Conservation (phyloP, 2,329 filamentous ascomycete genomes). For the Cylindrodendrum hubeiense region DNA sequence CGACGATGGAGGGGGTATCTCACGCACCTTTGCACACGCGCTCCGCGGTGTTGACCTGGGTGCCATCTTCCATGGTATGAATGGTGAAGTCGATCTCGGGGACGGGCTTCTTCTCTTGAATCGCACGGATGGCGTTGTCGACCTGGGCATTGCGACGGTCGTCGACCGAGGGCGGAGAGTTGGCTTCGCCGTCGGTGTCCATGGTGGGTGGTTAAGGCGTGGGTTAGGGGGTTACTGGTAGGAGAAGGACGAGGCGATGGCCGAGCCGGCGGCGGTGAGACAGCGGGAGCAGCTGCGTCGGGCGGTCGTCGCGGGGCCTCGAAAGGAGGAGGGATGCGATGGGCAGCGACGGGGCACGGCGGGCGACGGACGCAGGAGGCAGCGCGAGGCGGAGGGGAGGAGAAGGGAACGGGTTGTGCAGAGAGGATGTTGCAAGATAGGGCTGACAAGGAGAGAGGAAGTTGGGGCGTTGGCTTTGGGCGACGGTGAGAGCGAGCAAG, state of each 20-base stretch:
- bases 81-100: conserved; percentile 99
- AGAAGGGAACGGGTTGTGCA: conserved; percentile 32
- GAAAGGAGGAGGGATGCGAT: conserved; percentile 23
- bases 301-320: conserved; percentile 22
- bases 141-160: conserved; percentile 72
- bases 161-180: conserved; percentile 49
- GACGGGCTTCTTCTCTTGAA: conserved; percentile 93
- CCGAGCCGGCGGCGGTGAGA: conserved; percentile 44
- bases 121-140: conserved; percentile 91
- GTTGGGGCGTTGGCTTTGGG: conserved; percentile 26
- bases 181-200: conserved; percentile 61
- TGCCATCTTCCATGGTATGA: conserved; percentile 98
- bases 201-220: conserved; percentile 52
- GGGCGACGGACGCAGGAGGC: conserved; percentile 16
- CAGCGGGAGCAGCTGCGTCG: conserved; percentile 32
- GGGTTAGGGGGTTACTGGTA: conserved; percentile 24
- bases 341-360: conserved; percentile 25
- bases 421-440: conserved; percentile 41
- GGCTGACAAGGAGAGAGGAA: conserved; percentile 43
- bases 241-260: conserved; percentile 26
- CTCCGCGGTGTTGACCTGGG: conserved; percentile 94
- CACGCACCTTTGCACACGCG: conserved; percentile 95
- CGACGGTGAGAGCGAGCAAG: conserved; percentile 22
- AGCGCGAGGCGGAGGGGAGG: conserved; percentile 12
- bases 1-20: conserved; percentile 34